Percentiles rank a stretch among this genome's conserved stretches.
Conservation (phyloP, 2,329 filamentous ascomycete species). For the Talaromyces sp. region DNA sequence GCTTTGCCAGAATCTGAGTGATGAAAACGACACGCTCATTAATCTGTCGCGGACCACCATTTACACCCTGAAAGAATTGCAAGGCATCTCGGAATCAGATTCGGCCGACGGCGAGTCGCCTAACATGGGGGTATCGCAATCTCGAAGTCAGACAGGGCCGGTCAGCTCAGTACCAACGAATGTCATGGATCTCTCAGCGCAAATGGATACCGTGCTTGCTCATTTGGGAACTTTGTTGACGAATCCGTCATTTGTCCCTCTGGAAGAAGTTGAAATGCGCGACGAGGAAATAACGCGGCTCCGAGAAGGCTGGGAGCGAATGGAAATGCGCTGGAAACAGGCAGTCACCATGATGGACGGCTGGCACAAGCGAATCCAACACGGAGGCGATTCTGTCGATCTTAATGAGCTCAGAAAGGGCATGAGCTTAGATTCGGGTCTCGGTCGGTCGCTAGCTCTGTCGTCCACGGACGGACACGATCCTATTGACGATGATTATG, state of each 20-base stretch:
- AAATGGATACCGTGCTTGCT: conserved; percentile 72
- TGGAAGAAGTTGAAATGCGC: conserved; percentile 89
- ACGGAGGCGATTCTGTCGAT: conserved; percentile 38
- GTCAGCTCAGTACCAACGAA: conserved; percentile 50
- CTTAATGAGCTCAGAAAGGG: conserved; percentile 40
- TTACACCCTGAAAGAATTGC: conserved; percentile 59
- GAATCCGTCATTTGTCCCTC: conserved; percentile 91
- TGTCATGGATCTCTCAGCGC: conserved; percentile 64
- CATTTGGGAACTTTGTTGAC: conserved; percentile 81
- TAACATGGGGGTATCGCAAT: conserved; percentile 19
- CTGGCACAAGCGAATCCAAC: conserved; percentile 75
- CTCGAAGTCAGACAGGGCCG: conserved; percentile 19
- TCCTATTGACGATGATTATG: conserved; percentile 27
- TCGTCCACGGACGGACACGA: conserved; percentile 18
- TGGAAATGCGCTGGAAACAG: conserved; percentile 87
- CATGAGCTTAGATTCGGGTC: conserved; percentile 38
- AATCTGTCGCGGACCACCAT: conserved; percentile 67
- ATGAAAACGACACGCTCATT: conserved; percentile 85
- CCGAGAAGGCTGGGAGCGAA: conserved; percentile 83
- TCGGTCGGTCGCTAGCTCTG: conserved; percentile 20
- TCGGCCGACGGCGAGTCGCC: conserved; percentile 20
- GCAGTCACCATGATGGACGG: conserved; percentile 86
- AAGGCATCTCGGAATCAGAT: conserved; percentile 42
- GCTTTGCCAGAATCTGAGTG: conserved; percentile 75
- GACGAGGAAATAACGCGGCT: conserved; percentile 86